Evolutionary conservation across 2,329 filamentous ascomycete genomes (phyloP).

Genomic region (Fusarium sp.): DNA sequence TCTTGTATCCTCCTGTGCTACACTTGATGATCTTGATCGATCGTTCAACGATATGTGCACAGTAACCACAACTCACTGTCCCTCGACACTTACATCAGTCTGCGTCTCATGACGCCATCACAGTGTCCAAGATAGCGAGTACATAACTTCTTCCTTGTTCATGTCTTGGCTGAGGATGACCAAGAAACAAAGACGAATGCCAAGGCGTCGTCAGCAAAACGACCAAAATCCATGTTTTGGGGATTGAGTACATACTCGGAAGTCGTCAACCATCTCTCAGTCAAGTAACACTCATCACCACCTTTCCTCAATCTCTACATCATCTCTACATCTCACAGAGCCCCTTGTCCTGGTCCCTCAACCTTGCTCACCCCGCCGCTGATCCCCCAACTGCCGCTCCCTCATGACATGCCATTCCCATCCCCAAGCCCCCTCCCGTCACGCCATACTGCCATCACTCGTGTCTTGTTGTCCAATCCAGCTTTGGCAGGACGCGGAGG

Average conservation of each 20-base stretch:
- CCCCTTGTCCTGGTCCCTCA: no score
- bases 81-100: constrained; percentile 2
- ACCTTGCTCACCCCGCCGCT: neutral
- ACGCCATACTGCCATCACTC: constrained; percentile 13
- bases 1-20: no score
- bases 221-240: neutral
- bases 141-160: neutral
- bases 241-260: neutral
- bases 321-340: neutral
- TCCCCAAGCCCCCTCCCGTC: constrained; percentile 5
- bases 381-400: constrained; percentile 21
- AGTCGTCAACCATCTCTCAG: neutral
- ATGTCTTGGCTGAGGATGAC: neutral
- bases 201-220: neutral
- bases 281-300: neutral
- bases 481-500: neutral
- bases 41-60: neutral
- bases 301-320: neutral
- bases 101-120: constrained; percentile 13
- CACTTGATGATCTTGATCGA: neutral
- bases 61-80: neutral
- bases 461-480: constrained; percentile 2
- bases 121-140: constrained; percentile 2
- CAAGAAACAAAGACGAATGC: neutral
- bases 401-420: constrained; percentile 19